Evolutionary conservation across 257 asterid species (phyloP).

Genomic region (Ilex aquifolium): DNA sequence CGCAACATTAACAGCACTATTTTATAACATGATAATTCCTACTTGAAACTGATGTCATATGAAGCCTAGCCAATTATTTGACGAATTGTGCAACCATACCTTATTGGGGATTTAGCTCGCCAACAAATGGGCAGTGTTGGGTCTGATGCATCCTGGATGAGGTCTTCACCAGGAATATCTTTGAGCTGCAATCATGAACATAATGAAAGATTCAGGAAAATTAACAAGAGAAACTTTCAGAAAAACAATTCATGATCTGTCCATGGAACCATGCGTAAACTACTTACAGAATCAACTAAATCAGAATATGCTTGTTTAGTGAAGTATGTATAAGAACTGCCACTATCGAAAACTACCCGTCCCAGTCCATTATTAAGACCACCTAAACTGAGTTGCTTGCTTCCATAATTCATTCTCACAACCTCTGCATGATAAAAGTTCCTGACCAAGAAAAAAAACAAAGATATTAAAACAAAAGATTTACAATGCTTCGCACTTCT

Average conservation of each 20-base stretch:
- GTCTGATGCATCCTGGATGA: conserved; percentile 53
- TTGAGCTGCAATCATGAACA: conserved; percentile 32
- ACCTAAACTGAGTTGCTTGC: conserved; percentile 35
- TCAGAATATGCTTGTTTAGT: conserved; percentile 51
- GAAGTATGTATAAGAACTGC: conserved; percentile 70
- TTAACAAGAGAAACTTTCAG: conserved; percentile 9
- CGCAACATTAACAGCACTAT: too few species aligned
- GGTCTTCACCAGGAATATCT: conserved; percentile 40
- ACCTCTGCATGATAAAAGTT: conserved; percentile 51
- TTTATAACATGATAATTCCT: too few species aligned
- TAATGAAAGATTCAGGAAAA: conserved; percentile 8
- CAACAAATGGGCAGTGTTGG: conserved; percentile 64
- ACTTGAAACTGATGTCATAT: not conserved
- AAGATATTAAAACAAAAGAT: conserved; percentile 3
- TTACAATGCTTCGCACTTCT: not conserved
- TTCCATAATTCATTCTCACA: conserved; percentile 49
- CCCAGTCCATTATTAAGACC: conserved; percentile 27
- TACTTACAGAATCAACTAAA: conserved; percentile 47
- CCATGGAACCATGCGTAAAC: conserved; percentile 4
- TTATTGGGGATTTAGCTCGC: conserved; percentile 45
- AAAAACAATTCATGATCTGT: conserved; percentile 7
- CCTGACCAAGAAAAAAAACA: conserved; percentile 27
- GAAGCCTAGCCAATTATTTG: not conserved
- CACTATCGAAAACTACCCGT: conserved; percentile 55
- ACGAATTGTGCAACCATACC: conserved; percentile 25